Evolutionary conservation across 2,329 filamentous ascomycete genomes (phyloP).

Genomic region (Aureobasidium sp.): DNA sequence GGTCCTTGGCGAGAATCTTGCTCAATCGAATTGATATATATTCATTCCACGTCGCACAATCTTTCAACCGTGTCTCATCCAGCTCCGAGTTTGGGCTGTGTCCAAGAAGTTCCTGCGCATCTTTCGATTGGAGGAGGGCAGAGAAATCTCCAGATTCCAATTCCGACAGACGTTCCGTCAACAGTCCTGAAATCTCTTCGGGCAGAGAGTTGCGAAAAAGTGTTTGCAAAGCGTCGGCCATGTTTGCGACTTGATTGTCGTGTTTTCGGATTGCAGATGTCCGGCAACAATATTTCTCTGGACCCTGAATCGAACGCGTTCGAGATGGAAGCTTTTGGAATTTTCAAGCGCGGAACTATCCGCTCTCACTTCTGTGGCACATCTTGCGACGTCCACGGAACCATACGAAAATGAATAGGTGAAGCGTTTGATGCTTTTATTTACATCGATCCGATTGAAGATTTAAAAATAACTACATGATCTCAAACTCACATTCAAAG

Average conservation of each 20-base stretch:
- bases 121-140: conserved; percentile 30
- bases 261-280: background rate
- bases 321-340: background rate
- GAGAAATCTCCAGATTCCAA: conserved; percentile 37
- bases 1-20: conserved; percentile 27
- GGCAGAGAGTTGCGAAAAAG: conserved; percentile 35
- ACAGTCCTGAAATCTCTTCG: conserved; percentile 32
- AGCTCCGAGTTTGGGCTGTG: conserved; percentile 29
- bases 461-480: background rate
- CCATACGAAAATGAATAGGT: background rate
- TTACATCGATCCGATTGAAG: background rate
- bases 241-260: background rate
- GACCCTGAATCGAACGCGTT: background rate
- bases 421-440: background rate
- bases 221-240: conserved; percentile 31
- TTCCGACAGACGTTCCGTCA: conserved; percentile 30
- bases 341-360: background rate
- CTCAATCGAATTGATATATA: conserved; percentile 37
- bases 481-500: background rate
- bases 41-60: conserved; percentile 37
- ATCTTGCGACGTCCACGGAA: no score
- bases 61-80: conserved; percentile 24
- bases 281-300: conserved; percentile 7
- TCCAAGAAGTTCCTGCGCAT: conserved; percentile 35
- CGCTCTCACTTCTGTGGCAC: background rate